Conservation (phyloP, 2,329 filamentous ascomycete species). For the Diplodia seriata region DNA sequence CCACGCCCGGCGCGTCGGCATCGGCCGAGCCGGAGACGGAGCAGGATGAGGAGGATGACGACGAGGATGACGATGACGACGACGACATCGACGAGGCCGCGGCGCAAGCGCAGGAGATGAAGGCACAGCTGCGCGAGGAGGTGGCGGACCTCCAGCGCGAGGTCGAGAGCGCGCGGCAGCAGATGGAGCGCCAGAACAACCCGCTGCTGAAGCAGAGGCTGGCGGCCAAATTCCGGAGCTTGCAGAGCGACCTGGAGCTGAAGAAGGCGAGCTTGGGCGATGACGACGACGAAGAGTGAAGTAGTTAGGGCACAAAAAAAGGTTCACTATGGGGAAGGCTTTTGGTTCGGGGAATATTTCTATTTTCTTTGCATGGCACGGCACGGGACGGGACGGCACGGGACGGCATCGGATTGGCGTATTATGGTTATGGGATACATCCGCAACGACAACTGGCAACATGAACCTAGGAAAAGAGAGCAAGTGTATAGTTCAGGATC, state of each 20-base stretch:
- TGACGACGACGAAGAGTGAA: constrained; percentile 25
- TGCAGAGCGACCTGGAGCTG: constrained; percentile 61
- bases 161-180: constrained; percentile 52
- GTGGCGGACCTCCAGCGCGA: constrained; percentile 62
- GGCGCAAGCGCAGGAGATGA: constrained; percentile 55
- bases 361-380: not conserved
- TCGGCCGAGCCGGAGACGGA: constrained; percentile 35
- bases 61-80: constrained; percentile 55
- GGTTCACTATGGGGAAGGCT: not conserved
- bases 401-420: not conserved
- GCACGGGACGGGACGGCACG: not conserved
- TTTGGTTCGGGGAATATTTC: not conserved
- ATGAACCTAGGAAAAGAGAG: not conserved
- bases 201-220: constrained; percentile 58
- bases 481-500: not conserved
- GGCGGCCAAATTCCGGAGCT: constrained; percentile 56
- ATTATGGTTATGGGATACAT: not conserved
- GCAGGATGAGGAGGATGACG: constrained; percentile 46
- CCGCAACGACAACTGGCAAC: not conserved
- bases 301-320: not conserved
- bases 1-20: constrained; percentile 38
- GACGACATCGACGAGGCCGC: constrained; percentile 60
- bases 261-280: constrained; percentile 53
- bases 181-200: constrained; percentile 55
- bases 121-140: constrained; percentile 58